Percentiles rank a stretch among this genome's conserved stretches.
phyloP scores from a whole-genome alignment of 2,329 filamentous ascomycete species.

The Clonostachys sp. region DNA sequence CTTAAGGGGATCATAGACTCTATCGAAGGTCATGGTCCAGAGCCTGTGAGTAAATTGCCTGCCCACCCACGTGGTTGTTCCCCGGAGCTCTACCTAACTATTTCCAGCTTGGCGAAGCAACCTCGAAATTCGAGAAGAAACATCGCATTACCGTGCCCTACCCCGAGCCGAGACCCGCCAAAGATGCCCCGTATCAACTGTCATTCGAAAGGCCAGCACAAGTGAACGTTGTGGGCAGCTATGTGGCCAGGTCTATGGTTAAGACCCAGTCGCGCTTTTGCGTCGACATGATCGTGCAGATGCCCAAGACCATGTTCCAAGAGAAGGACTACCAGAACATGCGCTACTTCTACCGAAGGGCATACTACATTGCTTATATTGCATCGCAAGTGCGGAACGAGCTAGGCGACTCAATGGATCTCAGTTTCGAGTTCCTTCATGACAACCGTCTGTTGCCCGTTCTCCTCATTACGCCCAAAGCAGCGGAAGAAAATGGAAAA shows the following conservation, averaged over 20 bases:
- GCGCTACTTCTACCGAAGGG: slow-evolving; percentile 90
- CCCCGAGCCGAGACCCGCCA: slow-evolving; percentile 71
- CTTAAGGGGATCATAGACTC: slow-evolving; percentile 49
- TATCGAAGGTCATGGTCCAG: slow-evolving; percentile 40
- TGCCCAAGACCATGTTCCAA: slow-evolving; percentile 77
- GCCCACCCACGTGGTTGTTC: not conserved
- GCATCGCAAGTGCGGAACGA: slow-evolving; percentile 63
- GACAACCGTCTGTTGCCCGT: slow-evolving; percentile 76
- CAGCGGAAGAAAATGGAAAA: slow-evolving; percentile 12
- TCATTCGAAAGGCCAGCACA: slow-evolving; percentile 70
- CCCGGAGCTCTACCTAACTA: slow-evolving; percentile 3
- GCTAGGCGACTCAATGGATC: slow-evolving; percentile 45
- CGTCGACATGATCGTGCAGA: slow-evolving; percentile 82
- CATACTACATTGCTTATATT: slow-evolving; percentile 85
- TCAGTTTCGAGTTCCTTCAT: slow-evolving; percentile 63
- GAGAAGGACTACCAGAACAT: slow-evolving; percentile 93
- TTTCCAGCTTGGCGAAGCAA: slow-evolving; percentile 62
- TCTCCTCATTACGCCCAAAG: slow-evolving; percentile 35
- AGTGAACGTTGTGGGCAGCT: slow-evolving; percentile 87
- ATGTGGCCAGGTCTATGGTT: slow-evolving; percentile 70
- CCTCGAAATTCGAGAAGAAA: slow-evolving; percentile 60
- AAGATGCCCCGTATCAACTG: slow-evolving; percentile 77
- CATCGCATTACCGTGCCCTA: slow-evolving; percentile 75
- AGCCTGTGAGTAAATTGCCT: slow-evolving; percentile 35
- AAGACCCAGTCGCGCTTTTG: slow-evolving; percentile 54